phyloP scores from a whole-genome alignment of 371 early-diverging fungal species.

The Capillidium rhysosporum region DNA sequence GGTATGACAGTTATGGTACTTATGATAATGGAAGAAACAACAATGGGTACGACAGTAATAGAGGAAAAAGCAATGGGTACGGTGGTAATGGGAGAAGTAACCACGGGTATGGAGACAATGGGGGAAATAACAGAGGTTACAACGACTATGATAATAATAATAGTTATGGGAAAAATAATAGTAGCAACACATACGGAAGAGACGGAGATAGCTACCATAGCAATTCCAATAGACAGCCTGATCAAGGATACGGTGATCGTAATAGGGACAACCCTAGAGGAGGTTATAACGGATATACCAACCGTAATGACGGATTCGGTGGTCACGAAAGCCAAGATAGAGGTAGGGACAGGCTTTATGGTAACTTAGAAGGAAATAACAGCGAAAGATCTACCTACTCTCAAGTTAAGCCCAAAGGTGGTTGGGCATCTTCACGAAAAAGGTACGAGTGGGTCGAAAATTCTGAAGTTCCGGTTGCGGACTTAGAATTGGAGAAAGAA shows the following conservation, averaged over 20 bases:
- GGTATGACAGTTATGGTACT: neutral
- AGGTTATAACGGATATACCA: neutral
- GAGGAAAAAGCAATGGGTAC: neutral
- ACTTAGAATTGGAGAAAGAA: conserved; percentile 17
- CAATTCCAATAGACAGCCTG: neutral
- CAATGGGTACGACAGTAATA: neutral
- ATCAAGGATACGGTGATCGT: neutral
- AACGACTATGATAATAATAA: neutral
- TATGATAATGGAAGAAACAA: neutral
- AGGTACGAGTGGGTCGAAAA: conserved; percentile 28
- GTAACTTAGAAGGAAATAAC: neutral
- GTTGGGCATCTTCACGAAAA: conserved; percentile 27
- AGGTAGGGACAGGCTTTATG: neutral
- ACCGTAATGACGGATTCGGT: neutral
- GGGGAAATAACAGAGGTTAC: neutral
- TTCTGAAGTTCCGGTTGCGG: conserved; percentile 16
- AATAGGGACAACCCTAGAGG: neutral
- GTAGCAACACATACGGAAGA: neutral
- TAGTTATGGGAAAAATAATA: neutral
- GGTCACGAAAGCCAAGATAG: neutral
- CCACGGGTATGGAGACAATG: neutral
- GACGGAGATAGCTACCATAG: neutral
- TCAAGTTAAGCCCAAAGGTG: neutral
- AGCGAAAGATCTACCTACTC: neutral
- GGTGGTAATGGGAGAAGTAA: neutral